Percentiles rank a stretch among this genome's conserved stretches.
Conservation (phyloP, 768 basidiomycete species). For the Candolleomyces efflorescens region DNA sequence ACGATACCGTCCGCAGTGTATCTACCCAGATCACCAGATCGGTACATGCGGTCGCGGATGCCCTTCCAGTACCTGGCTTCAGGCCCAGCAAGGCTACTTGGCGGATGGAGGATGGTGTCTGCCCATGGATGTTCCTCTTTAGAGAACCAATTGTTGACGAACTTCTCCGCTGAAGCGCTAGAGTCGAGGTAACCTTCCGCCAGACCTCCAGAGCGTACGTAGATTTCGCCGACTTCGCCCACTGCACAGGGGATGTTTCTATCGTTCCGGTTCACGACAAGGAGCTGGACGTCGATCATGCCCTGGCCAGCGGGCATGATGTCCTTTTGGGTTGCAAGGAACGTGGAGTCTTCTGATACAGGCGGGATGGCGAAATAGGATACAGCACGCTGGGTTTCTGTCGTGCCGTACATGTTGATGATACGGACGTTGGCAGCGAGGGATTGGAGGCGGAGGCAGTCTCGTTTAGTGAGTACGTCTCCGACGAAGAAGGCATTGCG, state of each 20-base stretch:
- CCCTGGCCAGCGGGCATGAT: slow-evolving; percentile 97
- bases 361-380: slow-evolving; percentile 94
- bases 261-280: slow-evolving; percentile 92
- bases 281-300: slow-evolving; percentile 96
- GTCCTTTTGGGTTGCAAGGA: slow-evolving; percentile 92
- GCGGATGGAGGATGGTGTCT: slow-evolving; percentile 72
- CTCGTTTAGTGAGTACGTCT: slow-evolving; percentile 97
- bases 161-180: slow-evolving; percentile 83
- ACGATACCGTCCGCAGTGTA: slow-evolving; percentile 91
- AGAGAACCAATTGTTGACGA: slow-evolving; percentile 92
- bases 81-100: slow-evolving; percentile 51
- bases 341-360: slow-evolving; percentile 78
- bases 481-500: slow-evolving; percentile 96
- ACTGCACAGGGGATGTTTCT: slow-evolving; percentile 83
- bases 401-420: slow-evolving; percentile 99
- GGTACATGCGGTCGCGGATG: slow-evolving; percentile 95
- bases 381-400: slow-evolving; percentile 97
- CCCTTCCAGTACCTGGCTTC: slow-evolving; percentile 91
- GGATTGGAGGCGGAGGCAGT: slow-evolving; percentile 90
- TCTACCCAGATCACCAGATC: slow-evolving; percentile 93
- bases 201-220: slow-evolving; percentile 92
- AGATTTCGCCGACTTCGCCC: slow-evolving; percentile 98
- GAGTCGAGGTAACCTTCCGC: slow-evolving; percentile 92
- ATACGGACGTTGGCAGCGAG: slow-evolving; percentile 91
- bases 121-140: slow-evolving; percentile 39